Evolutionary conservation across 306 rosid genomes (phyloP), one percentile per base, ranked within the genome.

Genomic region (Prinsepia uniflora): DNA sequence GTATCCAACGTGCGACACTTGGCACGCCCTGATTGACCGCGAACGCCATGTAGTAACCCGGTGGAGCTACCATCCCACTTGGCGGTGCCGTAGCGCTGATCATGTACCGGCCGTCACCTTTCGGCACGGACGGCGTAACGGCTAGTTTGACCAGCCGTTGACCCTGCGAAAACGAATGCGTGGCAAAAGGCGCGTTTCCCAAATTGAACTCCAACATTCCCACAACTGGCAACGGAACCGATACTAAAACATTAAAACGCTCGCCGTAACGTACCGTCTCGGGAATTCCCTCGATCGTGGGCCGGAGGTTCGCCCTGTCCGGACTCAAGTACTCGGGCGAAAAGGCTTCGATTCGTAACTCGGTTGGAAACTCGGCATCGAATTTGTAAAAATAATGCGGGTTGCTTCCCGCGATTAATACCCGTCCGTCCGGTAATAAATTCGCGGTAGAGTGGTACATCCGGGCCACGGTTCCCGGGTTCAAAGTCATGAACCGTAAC

Each of bases 11-110:
- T 0, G 98, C 96, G 2, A 90, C 82, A 22, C 98, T 90, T 18
- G 96, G 96, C 82, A 92, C 98, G 63, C 92, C 96, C 34, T 92
- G 96, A 41, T 92, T 92, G 18, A 92, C 91, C 0, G 96, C 88
- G 4, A 92, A 90, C 3, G 82, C 86, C 98, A 92, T 92, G 78
- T 92, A 92, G 74, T 86, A 88, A 22, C 96, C 96, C 0, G 96
- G 98, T 41, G 98, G 96, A 45, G 89, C 96, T 43, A 90, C 90
- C 81, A 24, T 76, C 11, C 92, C 86, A n/a, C 64, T 86, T 0
- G 91, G 89, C 18, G 98, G 98, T 6, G 91, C 96, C 1, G 84
- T 81, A 39, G 88, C 82, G 22, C 74, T 76, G 1, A 92, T 80
- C 64, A 78, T 72, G 15, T 88, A 86, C 41, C 64, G 68, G 9